Conservation (phyloP, 2,329 filamentous ascomycete genomes). For the Fusarium algeriense region DNA sequence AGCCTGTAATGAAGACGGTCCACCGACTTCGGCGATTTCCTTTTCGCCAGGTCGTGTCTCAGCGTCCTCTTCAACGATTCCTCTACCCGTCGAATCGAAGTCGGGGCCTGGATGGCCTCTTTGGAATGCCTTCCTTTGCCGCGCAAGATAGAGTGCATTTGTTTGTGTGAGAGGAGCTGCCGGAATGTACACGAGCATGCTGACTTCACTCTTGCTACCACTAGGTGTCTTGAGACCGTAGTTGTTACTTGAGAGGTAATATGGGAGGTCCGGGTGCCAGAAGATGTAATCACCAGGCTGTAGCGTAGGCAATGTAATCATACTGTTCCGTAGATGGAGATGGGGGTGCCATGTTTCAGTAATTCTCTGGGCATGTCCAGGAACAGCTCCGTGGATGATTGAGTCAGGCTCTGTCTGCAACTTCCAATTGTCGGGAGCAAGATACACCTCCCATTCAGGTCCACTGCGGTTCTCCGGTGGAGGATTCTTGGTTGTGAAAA, state of each 20-base stretch:
- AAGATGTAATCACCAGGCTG: slow-evolving; percentile 69
- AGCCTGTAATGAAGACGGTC: slow-evolving; percentile 64
- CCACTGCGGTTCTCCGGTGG: slow-evolving; percentile 56
- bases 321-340: slow-evolving; percentile 63
- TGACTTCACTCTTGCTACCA: slow-evolving; percentile 51
- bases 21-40: slow-evolving; percentile 64
- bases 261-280: slow-evolving; percentile 70
- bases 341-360: slow-evolving; percentile 71
- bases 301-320: slow-evolving; percentile 67
- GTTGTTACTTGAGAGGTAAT: slow-evolving; percentile 63
- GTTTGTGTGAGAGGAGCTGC: slow-evolving; percentile 69
- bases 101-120: slow-evolving; percentile 67
- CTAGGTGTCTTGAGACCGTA: slow-evolving; percentile 48
- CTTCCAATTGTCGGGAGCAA: slow-evolving; percentile 60
- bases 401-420: slow-evolving; percentile 64
- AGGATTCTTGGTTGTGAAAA: slow-evolving; percentile 62
- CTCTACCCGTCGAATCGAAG: slow-evolving; percentile 66
- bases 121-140: slow-evolving; percentile 68
- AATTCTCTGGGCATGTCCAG: slow-evolving; percentile 68
- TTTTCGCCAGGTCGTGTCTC: slow-evolving; percentile 62
- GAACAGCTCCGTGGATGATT: slow-evolving; percentile 69
- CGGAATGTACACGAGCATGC: slow-evolving; percentile 67
- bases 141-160: slow-evolving; percentile 68
- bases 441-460: slow-evolving; percentile 63
- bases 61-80: slow-evolving; percentile 63